Base-by-base conservation (phyloP, 208 protist genomes). In the Leishmania mexicana region DNA sequence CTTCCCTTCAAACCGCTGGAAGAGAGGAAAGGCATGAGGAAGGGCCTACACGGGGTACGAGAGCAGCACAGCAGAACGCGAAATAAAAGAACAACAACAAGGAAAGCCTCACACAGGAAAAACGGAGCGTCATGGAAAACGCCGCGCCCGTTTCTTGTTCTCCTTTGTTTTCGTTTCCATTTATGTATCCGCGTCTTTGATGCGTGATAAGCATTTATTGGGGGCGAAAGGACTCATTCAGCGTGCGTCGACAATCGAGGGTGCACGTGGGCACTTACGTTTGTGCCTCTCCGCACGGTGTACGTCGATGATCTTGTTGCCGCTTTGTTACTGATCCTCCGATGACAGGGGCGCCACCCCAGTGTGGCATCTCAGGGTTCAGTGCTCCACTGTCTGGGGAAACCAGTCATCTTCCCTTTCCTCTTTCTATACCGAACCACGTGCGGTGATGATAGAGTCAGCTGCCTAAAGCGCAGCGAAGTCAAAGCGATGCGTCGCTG, bases 181-280 rank as follows among this genome's bases (percentile, higher is more conserved):
- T 85, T 80, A 76, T 45, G 53, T 84, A 35, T 38, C 31, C 42
- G 7, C n/a, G 19, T 78, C 35, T 57, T 28, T 51, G 40, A 31
- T 70, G 47, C 6, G 72, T 47, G 4, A 7, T 10, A 24, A 64
- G 24, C 19, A 35, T 64, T 64, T 35, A 31, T 62, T 62, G 24
- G 24, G 24, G 28, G 57, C 57, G 57, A 7, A 62, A 62, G 24
- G 57, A 15, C 24, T n/a, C 19, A 15, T n/a, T 7, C 10, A n/a
- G 24, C 2, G 24, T 13, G 24, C 19, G 65, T 62, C 57, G 28
- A 62, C 19, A 62, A 62, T 24, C 7, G 57, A 8, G 24, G 28
- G 28, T 62, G 57, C 24, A 13, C 57, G 28, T 10, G 35, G 6
- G n/a, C 65, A n/a, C 40, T 45, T 35, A 42, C 49, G 65, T 24